A percentile compares a stretch with the other conserved stretches of the same genome.
Conservation (phyloP, 164 flowering plant genomes). For the Macadamia integrifolia region DNA sequence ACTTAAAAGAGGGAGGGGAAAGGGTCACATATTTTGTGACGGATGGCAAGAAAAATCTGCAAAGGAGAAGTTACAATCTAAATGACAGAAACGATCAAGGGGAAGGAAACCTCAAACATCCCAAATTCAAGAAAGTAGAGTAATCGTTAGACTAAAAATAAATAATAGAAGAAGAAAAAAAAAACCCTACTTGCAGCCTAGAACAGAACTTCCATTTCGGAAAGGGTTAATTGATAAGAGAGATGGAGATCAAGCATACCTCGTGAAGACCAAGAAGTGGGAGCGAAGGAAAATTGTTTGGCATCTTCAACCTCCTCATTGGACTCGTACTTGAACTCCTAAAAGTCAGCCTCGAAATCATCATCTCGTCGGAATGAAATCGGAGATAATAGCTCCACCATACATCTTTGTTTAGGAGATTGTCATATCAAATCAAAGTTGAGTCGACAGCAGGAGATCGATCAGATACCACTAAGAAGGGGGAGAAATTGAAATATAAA, state of each 20-base stretch:
- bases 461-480: no score
- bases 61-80: no score
- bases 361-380: constrained; percentile 42
- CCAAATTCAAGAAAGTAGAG: no score
- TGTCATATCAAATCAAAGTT: not conserved
- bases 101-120: no score
- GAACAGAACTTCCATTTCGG: no score
- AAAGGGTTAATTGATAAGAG: not conserved
- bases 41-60: no score
- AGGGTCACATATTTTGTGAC: no score
- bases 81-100: no score
- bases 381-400: constrained; percentile 94
- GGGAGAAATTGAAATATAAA: not conserved
- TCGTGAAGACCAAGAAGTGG: constrained; percentile 24
- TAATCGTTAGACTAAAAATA: no score
- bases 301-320: constrained; percentile 39
- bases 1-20: no score
- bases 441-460: not conserved
- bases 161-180: no score
- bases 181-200: no score
- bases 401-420: constrained; percentile 44
- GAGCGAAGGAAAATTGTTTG: constrained; percentile 32
- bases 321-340: constrained; percentile 56
- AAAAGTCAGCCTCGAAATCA: constrained; percentile 89
- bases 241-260: constrained; percentile 5